Conservation (phyloP, 2,329 filamentous ascomycete species). For the Beauveria caledonica region DNA sequence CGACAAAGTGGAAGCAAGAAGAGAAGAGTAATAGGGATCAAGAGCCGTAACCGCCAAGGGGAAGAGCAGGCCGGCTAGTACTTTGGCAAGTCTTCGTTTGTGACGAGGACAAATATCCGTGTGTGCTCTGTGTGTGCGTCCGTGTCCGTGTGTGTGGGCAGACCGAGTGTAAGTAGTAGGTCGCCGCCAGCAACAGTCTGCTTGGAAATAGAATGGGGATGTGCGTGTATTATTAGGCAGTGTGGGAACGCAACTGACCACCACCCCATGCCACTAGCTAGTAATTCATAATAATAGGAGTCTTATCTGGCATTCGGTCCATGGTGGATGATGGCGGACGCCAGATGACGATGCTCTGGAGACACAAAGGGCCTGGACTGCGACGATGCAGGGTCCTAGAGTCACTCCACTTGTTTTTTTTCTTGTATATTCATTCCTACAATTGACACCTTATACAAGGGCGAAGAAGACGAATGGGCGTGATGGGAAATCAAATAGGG, state of each 20-base stretch:
- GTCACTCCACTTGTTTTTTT: background rate
- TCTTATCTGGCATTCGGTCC: conserved; percentile 1
- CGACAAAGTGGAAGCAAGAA: background rate
- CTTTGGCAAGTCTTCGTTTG: background rate
- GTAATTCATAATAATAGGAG: background rate
- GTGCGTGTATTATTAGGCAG: background rate
- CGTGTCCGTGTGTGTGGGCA: background rate
- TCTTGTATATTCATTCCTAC: background rate
- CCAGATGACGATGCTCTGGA: conserved; percentile 2
- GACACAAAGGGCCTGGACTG: background rate
- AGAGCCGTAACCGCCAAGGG: background rate
- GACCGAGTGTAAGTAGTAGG: background rate
- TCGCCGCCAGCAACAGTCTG: background rate
- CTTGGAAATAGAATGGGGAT: conserved; percentile 5
- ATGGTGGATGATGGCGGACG: background rate
- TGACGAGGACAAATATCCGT: background rate
- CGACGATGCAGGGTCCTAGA: conserved; percentile 1
- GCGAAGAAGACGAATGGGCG: background rate
- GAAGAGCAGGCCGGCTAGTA: background rate
- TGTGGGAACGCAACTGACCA: background rate
- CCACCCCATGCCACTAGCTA: too few relatives aligned
- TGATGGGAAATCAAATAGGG: background rate
- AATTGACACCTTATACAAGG: background rate
- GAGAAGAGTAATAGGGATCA: background rate
- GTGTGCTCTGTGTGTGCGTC: background rate